phyloP scores from a whole-genome alignment of 208 protist species.

The Leishmania aethiopica region DNA sequence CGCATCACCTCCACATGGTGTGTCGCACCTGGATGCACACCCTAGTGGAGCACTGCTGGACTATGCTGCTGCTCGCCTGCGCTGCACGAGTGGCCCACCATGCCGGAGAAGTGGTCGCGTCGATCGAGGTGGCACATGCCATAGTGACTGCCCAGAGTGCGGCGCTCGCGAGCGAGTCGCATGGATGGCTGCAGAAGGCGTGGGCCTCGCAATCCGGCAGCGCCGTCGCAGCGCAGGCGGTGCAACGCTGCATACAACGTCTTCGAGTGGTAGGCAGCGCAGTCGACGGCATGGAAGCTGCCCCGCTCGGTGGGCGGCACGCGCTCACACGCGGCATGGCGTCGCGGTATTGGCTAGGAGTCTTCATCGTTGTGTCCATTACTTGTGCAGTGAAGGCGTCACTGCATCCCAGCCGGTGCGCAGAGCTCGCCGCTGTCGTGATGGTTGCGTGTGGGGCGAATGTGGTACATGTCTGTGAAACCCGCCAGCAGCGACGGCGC shows the following conservation, averaged over 20 bases:
- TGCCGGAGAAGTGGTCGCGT: background rate
- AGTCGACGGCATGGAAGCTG: no score
- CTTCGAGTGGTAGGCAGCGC: background rate
- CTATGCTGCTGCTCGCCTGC: background rate
- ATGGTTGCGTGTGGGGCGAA: background rate
- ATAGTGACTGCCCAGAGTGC: background rate
- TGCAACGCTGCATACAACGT: conserved; percentile 9
- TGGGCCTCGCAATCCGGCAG: conserved; percentile 17
- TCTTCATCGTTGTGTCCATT: background rate
- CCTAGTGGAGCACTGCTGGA: background rate
- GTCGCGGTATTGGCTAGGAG: background rate
- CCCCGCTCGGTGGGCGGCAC: background rate
- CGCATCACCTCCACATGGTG: background rate
- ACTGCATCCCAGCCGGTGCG: background rate
- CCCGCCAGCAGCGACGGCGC: conserved; percentile 11
- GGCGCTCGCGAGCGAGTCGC: background rate
- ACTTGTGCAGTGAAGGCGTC: background rate
- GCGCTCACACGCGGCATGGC: background rate
- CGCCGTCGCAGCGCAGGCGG: conserved; percentile 12
- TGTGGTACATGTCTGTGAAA: background rate
- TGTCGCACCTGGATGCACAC: background rate
- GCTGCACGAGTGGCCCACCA: background rate
- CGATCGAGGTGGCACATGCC: background rate
- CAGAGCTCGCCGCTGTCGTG: background rate
- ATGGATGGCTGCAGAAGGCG: conserved; percentile 19